phyloP scores from a whole-genome alignment of 1,139 yeast genomes.

The Candida dubliniensis region DNA sequence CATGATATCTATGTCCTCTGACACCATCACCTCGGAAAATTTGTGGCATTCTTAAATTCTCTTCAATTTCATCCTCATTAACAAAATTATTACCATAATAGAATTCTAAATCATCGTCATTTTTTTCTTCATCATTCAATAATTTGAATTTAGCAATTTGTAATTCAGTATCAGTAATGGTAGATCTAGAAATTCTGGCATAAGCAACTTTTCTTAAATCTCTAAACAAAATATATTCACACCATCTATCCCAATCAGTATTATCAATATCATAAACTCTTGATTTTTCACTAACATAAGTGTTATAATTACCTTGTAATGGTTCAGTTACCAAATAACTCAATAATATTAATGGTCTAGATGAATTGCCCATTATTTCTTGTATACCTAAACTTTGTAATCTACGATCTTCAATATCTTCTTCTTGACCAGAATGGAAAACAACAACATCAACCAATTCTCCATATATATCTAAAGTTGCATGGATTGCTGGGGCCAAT shows the following conservation, averaged over 20 bases:
- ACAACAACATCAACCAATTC: constrained; percentile 87
- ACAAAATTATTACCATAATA: constrained; percentile 58
- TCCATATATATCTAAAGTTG: constrained; percentile 89
- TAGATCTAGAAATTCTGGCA: constrained; percentile 89
- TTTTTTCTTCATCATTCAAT: constrained; percentile 43
- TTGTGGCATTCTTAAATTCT: constrained; percentile 75
- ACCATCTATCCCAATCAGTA: constrained; percentile 97
- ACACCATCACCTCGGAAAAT: constrained; percentile 90
- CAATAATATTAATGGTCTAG: constrained; percentile 76
- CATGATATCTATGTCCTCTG: constrained; percentile 91
- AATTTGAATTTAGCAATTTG: constrained; percentile 91
- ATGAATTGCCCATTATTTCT: constrained; percentile 75
- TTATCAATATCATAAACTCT: constrained; percentile 94
- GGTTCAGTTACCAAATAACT: constrained; percentile 92
- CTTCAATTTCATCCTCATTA: constrained; percentile 56
- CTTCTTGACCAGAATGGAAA: constrained; percentile 98
- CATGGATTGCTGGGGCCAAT: constrained; percentile 96
- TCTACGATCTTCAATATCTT: constrained; percentile 90
- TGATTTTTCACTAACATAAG: constrained; percentile 78
- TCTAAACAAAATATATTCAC: constrained; percentile 90
- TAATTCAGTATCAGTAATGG: constrained; percentile 94
- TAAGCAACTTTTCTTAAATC: constrained; percentile 86
- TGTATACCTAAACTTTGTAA: constrained; percentile 78
- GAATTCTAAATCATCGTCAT: constrained; percentile 39
- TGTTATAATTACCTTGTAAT: constrained; percentile 83